These are phyloP conservation scores for Scheffersomyces titani DNA, from an alignment of 1,139 yeast genomes.

Conservation along the genomic window DNA sequence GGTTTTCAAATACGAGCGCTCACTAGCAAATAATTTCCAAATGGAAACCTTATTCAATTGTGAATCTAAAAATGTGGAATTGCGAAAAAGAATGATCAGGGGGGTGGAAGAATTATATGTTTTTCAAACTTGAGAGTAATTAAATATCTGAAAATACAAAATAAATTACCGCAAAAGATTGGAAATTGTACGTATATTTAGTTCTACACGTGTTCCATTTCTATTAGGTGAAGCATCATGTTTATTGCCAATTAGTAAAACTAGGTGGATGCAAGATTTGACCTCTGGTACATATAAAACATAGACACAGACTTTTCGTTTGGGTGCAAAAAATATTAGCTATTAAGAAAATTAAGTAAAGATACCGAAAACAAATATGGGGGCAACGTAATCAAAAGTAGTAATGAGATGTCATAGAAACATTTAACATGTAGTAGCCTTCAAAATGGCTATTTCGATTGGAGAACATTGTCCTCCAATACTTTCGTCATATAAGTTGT, in stretches of 20 bases:
- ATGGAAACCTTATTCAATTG: background rate
- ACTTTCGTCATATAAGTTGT: conserved; percentile 43
- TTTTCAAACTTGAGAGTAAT: background rate
- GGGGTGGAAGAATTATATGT: background rate
- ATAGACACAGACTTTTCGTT: background rate
- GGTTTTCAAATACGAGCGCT: background rate
- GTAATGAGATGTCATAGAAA: background rate
- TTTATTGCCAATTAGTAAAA: background rate
- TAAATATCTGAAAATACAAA: background rate
- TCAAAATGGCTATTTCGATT: conserved; percentile 36
- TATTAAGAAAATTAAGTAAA: background rate
- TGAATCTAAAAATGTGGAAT: background rate
- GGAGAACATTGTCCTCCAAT: conserved; percentile 41
- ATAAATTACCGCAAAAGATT: no score
- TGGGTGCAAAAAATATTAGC: background rate
- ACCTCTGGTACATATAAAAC: background rate
- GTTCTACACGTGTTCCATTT: background rate
- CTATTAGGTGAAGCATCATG: background rate
- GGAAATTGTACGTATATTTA: no score
- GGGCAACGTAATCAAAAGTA: background rate
- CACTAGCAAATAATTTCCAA: background rate
- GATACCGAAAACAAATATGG: background rate
- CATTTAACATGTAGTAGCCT: conserved; percentile 30
- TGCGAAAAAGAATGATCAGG: background rate
- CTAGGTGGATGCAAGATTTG: background rate